Percentiles rank a stretch among this genome's conserved stretches.
phyloP scores from a whole-genome alignment of 345 rosid genomes.

The Ailanthus altissimus region DNA sequence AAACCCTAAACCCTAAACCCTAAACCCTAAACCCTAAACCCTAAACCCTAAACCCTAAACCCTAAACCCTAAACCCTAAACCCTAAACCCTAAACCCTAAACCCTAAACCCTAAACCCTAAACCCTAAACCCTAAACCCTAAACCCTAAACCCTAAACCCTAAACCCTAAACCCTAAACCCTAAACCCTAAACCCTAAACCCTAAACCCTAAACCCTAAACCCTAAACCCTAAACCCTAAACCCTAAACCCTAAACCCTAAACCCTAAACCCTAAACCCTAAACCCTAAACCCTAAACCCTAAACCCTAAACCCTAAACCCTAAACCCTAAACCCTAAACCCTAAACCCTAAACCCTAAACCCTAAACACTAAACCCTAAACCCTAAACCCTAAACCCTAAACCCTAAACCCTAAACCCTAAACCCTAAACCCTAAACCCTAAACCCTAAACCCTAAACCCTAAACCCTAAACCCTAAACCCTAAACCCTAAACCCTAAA shows the following conservation, averaged over 20 bases:
- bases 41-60: constrained; percentile 26
- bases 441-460: constrained; percentile 16
- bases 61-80: constrained; percentile 22
- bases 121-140: constrained; percentile 21
- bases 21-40: constrained; percentile 20
- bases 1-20: constrained; percentile 19
- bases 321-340: constrained; percentile 25
- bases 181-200: constrained; percentile 26
- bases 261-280: constrained; percentile 27
- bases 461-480: constrained; percentile 2
- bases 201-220: constrained; percentile 26
- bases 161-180: constrained; percentile 24
- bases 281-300: constrained; percentile 22
- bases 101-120: constrained; percentile 19
- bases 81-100: constrained; percentile 22
- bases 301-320: constrained; percentile 24
- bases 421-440: no score
- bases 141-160: constrained; percentile 10
- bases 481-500: constrained; percentile 21
- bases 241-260: constrained; percentile 18
- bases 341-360: constrained; percentile 26
- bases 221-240: constrained; percentile 22
- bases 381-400: no score
- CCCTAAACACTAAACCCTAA: no score
- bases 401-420: no score